Conservation (phyloP, 139 green algal species). For the Edaphochlamys debaryana region DNA sequence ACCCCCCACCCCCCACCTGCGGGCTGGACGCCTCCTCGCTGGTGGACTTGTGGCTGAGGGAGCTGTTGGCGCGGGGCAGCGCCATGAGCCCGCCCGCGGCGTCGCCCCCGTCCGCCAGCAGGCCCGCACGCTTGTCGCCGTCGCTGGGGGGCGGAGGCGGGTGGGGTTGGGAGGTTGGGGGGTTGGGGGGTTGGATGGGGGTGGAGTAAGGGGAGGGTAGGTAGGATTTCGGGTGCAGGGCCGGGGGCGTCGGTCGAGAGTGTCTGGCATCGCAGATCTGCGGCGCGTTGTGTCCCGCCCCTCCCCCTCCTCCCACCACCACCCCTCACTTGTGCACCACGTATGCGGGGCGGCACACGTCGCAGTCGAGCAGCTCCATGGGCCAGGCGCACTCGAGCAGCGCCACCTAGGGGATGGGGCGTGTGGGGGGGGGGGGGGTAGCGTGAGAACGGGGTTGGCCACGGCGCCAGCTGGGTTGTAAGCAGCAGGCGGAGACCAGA, state of each 20-base stretch:
- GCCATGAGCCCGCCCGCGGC: slow-evolving; percentile 22
- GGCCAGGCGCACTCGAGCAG: slow-evolving; percentile 53
- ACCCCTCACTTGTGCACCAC: slow-evolving; percentile 46
- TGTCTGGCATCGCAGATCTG: too few species aligned
- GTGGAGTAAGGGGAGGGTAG: too few species aligned
- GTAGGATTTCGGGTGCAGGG: too few species aligned
- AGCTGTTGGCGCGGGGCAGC: slow-evolving; percentile 11
- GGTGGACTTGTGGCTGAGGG: slow-evolving; percentile 11
- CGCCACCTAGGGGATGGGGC: slow-evolving; percentile 13
- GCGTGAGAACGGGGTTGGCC: neutral
- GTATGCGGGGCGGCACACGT: slow-evolving; percentile 41
- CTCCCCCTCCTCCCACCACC: too few species aligned
- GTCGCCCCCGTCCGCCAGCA: slow-evolving; percentile 21
- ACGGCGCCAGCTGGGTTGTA: neutral
- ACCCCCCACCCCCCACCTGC: slow-evolving; percentile 29
- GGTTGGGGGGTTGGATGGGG: too few species aligned
- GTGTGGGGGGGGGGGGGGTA: too few species aligned
- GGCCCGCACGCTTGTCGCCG: slow-evolving; percentile 28
- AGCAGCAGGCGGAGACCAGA: too few species aligned
- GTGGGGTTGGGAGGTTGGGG: neutral
- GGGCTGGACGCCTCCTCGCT: slow-evolving; percentile 36
- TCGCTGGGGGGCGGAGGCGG: slow-evolving; percentile 5
- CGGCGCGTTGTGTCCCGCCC: too few species aligned
- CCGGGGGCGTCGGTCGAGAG: too few species aligned
- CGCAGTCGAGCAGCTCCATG: slow-evolving; percentile 42